Evolutionary conservation across 2,329 filamentous ascomycete species (phyloP), one percentile per base, ranked within the genome.

Genomic region (Camillea tinctor): DNA sequence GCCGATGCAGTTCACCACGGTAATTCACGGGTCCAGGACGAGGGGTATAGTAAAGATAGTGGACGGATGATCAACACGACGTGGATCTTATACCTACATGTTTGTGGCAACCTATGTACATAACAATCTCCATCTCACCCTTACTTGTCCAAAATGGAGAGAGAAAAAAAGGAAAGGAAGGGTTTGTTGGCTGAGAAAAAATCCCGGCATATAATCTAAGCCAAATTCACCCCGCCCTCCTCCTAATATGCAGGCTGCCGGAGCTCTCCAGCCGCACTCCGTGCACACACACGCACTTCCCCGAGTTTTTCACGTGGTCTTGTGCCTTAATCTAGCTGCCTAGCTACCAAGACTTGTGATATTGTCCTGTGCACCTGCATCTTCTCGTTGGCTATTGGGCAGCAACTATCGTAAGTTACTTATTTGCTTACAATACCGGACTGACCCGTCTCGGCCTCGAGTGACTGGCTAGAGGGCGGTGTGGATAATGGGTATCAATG

Each of bases 1-100:
- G 2, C 63, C 71, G 11, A 66, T 63, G n/a, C 69, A 72, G 53
- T 71, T 72, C 62, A 68, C 70, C 21, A 68, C 69, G 6, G 68
- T 67, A 1, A 20, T 72, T 2, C 60, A 59, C 20, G 69, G 68
- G 3, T 66, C 58, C 52, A 52, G 50, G 40, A 55, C 60, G 4
- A 51, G 58, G 19, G 53, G 59, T 24, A 53, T 57, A n/a, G n/a
- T n/a, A n/a, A n/a, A n/a, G 6, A 51, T 62, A 36, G 57, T 57
- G 9, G n/a, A 62, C 60, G 22, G 57, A n/a, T 62, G 51, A 57
- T 60, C 54, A 57, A 60, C 24, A 62, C 57, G 20, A 60, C 60
- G 60, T 60, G 60, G 23, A 61, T 61, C 19, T 50, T 59, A 19
- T 59, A 59, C 23, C n/a, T 59, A 59, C 23, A 57, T 53, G 2